These are phyloP conservation scores for Dioscorea dumetorum DNA, from an alignment of 106 monocot species.

Conservation along the genomic window DNA sequence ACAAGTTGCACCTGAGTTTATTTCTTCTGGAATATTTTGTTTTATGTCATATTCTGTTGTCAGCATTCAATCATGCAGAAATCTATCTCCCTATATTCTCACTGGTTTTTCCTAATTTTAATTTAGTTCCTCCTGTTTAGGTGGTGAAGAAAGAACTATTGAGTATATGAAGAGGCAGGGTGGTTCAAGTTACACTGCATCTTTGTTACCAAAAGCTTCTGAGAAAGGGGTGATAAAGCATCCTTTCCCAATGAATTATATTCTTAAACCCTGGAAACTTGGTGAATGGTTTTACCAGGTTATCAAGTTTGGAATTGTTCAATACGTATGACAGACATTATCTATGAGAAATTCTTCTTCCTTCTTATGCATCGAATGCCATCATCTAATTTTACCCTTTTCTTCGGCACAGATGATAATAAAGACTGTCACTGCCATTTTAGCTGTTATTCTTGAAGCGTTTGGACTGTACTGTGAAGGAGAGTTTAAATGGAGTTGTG, in stretches of 20 bases:
- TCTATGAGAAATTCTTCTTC: neutral
- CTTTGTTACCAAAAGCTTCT: conserved; percentile 38
- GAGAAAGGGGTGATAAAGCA: conserved; percentile 79
- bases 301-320: conserved; percentile 89
- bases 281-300: conserved; percentile 67
- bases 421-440: conserved; percentile 60
- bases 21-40: no score
- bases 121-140: conserved; percentile 20
- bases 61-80: no score
- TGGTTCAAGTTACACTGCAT: conserved; percentile 40
- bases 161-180: conserved; percentile 86
- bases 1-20: no score
- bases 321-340: conserved; percentile 65
- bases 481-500: conserved; percentile 74
- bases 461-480: conserved; percentile 87
- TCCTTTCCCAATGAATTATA: conserved; percentile 79
- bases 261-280: conserved; percentile 82
- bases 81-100: no score
- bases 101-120: no score
- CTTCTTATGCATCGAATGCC: neutral
- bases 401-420: conserved; percentile 79
- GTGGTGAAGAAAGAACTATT: conserved; percentile 88
- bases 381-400: neutral
- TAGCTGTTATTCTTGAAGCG: conserved; percentile 72
- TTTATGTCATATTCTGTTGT: no score